These are phyloP conservation scores for Rhizodiscina lignyota DNA, from an alignment of 495 filamentous ascomycete genomes.

Conservation along the genomic window DNA sequence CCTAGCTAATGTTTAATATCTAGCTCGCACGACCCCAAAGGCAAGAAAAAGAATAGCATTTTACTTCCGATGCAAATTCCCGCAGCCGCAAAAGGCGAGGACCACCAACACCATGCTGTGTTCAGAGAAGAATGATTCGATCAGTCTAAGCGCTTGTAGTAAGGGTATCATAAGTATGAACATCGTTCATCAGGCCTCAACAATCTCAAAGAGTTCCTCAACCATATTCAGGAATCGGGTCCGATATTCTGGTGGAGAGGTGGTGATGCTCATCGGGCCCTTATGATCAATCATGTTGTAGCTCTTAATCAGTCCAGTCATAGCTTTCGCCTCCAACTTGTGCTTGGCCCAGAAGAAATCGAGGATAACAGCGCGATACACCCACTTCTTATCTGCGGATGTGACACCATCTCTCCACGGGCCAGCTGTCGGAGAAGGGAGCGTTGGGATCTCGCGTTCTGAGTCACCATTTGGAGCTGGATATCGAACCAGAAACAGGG, in stretches of 20 bases:
- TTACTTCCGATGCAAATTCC: too few relatives aligned
- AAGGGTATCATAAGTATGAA: too few relatives aligned
- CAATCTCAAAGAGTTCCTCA: slow-evolving; percentile 29
- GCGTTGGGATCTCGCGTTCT: slow-evolving; percentile 7
- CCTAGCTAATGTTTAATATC: too few relatives aligned
- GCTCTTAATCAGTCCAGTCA: slow-evolving; percentile 42
- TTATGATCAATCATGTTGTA: slow-evolving; percentile 40
- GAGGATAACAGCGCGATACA: slow-evolving; percentile 43
- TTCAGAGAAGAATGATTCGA: too few relatives aligned
- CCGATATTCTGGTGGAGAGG: slow-evolving; percentile 46
- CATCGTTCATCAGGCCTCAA: neutral
- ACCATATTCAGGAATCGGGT: slow-evolving; percentile 49
- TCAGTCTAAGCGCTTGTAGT: too few relatives aligned
- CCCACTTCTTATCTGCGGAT: slow-evolving; percentile 42
- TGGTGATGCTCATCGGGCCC: slow-evolving; percentile 57
- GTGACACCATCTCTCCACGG: slow-evolving; percentile 38
- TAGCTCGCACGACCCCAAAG: too few relatives aligned
- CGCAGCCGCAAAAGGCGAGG: too few relatives aligned
- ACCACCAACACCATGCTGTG: too few relatives aligned
- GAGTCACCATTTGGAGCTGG: slow-evolving; percentile 17
- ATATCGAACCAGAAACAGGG: slow-evolving; percentile 45
- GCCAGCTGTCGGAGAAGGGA: slow-evolving; percentile 2
- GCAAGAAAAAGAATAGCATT: too few relatives aligned
- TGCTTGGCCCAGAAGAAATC: slow-evolving; percentile 64
- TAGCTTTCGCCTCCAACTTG: slow-evolving; percentile 39